Evolutionary conservation across 345 rosid species (phyloP), one percentile per base, ranked within the genome.

Genomic region (Citrus reticulata): DNA sequence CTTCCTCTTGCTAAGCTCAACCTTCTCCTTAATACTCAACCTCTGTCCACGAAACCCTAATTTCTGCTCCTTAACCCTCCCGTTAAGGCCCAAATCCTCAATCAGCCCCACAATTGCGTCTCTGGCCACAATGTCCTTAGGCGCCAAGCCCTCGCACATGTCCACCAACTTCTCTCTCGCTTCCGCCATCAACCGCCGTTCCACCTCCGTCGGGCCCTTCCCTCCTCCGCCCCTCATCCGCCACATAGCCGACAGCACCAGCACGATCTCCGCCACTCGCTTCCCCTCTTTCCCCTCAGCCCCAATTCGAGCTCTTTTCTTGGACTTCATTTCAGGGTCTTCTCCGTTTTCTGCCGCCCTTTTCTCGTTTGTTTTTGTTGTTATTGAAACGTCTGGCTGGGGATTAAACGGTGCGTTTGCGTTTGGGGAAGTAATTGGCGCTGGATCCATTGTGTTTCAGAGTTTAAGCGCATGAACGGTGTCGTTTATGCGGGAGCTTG

Each of bases 251-350:
- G 98, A 91, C 81, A 95, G 66, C 70, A 92, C 92, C 64, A 93
- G 81, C 72, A 95, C 97, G 35, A 93, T 91, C 93, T 95, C 98
- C 66, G 98, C 95, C 80, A 92, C 97, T 66, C 93, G 80, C 68
- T 77, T 87, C 40, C 86, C 67, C 22, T 77, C 88, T 24, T 77
- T 78, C 39, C 54, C 74, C 42, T 32, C 77, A 9, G 51, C 46
- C 32, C 27, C 85, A 61, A 24, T 74, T 17, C 88, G 84, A 66
- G 62, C 88, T 82, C 64, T 88, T 77, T 92, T 92, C 20, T n/a
- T 54, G 24, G 30, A 60, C 68, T 74, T 40, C 57, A 74, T 32
- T 24, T 22, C 34, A 9, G 51, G 40, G 10, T 80, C 79, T 51
- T 78, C 77, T 17, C 73, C 60, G 73, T 67, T 25, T 55, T 80